A percentile compares a stretch with the other conserved stretches of the same genome.
phyloP scores from a whole-genome alignment of 805 yeast species.

The Candida suzukii region DNA sequence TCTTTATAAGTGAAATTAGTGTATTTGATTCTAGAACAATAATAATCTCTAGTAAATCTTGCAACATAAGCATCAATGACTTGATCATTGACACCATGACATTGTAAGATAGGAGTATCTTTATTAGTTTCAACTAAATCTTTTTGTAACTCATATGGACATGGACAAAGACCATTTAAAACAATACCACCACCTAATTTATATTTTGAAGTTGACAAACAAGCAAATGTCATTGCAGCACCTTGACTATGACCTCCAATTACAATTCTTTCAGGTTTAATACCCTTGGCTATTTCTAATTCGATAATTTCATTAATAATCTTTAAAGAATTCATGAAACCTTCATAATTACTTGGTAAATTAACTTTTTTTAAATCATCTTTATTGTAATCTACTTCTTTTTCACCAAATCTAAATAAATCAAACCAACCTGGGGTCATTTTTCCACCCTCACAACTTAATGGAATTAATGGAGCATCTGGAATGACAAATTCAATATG shows the following conservation, averaged over 20 bases:
- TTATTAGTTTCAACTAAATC: slow-evolving; percentile 26
- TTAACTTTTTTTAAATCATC: not conserved
- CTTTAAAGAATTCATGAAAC: slow-evolving; percentile 39
- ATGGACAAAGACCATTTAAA: slow-evolving; percentile 60
- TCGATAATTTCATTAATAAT: slow-evolving; percentile 33
- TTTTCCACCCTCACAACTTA: not conserved
- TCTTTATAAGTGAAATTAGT: too few species aligned
- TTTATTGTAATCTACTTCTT: not conserved
- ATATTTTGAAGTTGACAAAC: slow-evolving; percentile 38
- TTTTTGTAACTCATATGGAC: slow-evolving; percentile 10
- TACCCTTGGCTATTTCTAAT: slow-evolving; percentile 43
- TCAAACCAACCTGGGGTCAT: not conserved
- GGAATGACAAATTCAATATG: not conserved
- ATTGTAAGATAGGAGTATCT: slow-evolving; percentile 70
- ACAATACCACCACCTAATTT: slow-evolving; percentile 69
- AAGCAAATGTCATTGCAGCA: slow-evolving; percentile 61
- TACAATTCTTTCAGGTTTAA: slow-evolving; percentile 55
- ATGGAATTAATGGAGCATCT: not conserved
- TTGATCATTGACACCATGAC: slow-evolving; percentile 73
- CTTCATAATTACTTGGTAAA: slow-evolving; percentile 16
- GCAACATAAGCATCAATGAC: slow-evolving; percentile 39
- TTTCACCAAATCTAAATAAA: not conserved
- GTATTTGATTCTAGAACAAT: too few species aligned
- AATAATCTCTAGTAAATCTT: slow-evolving; percentile 17
- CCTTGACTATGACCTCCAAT: slow-evolving; percentile 92